phyloP scores from a whole-genome alignment of 2,329 filamentous ascomycete species.

The Graphium sp. region DNA sequence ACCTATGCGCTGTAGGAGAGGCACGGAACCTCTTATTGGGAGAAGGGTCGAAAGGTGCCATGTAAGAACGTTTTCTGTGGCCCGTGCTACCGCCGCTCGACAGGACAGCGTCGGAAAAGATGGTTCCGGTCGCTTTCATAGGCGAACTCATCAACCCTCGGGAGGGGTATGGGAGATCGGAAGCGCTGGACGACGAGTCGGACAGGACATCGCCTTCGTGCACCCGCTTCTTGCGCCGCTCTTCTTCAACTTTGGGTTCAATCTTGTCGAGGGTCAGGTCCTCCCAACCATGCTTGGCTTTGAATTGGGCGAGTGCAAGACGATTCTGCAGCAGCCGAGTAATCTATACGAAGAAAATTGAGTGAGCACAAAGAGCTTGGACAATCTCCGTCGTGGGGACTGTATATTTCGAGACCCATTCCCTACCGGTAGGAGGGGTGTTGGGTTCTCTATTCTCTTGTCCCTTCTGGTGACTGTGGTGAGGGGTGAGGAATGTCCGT shows the following conservation, averaged over 20 bases:
- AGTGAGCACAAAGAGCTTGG: too few species aligned
- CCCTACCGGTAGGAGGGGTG: too few species aligned
- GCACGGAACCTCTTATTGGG: conserved; percentile 52
- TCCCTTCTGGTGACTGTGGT: conserved; percentile 5
- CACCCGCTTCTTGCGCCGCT: conserved; percentile 57
- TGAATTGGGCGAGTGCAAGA: conserved; percentile 89
- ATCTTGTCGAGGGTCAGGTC: conserved; percentile 74
- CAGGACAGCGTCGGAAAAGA: conserved; percentile 71
- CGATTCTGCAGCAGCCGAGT: conserved; percentile 85
- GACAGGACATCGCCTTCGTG: conserved; percentile 60
- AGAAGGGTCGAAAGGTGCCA: conserved; percentile 30
- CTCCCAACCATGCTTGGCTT: conserved; percentile 91
- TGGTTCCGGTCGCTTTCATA: conserved; percentile 47
- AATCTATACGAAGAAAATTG: too few species aligned
- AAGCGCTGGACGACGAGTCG: conserved; percentile 73
- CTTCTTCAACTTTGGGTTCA: conserved; percentile 68
- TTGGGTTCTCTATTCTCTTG: conserved; percentile 7
- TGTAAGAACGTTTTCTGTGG: conserved; percentile 47
- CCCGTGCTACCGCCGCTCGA: conserved; percentile 52
- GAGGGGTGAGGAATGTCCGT: conserved; percentile 5
- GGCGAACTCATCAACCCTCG: conserved; percentile 67
- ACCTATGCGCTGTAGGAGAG: conserved; percentile 43
- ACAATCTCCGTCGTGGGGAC: too few species aligned
- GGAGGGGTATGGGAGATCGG: conserved; percentile 55
- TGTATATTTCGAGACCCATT: too few species aligned